Conservation (phyloP, 108 stramenopile genomes). For the Pseudonitzschia delicatissima region DNA sequence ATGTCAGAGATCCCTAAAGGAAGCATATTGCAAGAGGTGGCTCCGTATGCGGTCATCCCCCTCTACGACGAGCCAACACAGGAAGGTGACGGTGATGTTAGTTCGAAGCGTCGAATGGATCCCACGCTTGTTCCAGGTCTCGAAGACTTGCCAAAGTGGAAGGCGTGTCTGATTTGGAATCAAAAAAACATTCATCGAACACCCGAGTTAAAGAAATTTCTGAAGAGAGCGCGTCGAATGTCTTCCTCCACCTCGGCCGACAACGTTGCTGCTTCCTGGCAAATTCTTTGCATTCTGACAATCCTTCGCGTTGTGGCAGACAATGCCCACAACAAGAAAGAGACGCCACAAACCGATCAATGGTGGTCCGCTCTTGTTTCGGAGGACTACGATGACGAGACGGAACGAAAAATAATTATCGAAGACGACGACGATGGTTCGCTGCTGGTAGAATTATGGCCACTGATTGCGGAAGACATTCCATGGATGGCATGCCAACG, state of each 20-base stretch:
- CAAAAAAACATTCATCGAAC: background rate
- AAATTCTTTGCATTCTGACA: background rate
- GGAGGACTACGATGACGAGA: background rate
- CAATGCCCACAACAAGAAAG: background rate
- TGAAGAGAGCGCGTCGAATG: background rate
- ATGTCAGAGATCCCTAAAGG: conserved; percentile 6
- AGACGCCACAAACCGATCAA: background rate
- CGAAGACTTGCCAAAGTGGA: background rate
- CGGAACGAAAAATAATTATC: background rate
- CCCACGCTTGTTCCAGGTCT: background rate
- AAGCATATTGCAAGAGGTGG: background rate
- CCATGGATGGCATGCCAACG: conserved; percentile 17
- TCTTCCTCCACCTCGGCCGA: background rate
- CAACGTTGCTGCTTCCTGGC: background rate
- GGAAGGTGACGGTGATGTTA: background rate
- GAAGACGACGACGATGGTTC: background rate
- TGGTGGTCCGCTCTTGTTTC: conserved; percentile 11
- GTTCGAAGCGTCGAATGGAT: background rate
- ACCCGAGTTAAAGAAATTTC: background rate
- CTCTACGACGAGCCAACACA: background rate
- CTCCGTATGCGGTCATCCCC: background rate
- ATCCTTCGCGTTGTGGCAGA: background rate
- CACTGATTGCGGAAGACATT: conserved; percentile 22
- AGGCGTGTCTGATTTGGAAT: conserved; percentile 6
- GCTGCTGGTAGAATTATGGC: conserved; percentile 33